Conservation (phyloP, 2,329 filamentous ascomycete genomes). For the Aphanocladium album region DNA sequence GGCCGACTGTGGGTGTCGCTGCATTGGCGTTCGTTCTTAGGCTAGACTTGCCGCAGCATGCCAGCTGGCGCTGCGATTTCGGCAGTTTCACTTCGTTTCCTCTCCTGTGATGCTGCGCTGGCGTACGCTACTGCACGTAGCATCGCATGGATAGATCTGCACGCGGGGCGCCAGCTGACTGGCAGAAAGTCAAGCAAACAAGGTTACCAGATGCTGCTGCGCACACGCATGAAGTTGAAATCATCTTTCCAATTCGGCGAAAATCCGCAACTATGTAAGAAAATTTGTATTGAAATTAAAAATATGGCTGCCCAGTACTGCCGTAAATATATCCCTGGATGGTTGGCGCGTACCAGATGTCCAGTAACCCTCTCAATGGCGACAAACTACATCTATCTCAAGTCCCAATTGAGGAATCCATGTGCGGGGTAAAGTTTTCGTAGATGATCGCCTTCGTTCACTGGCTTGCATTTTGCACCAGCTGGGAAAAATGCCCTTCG, state of each 20-base stretch:
- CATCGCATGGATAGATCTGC: not conserved
- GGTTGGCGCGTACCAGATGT: too few relatives aligned
- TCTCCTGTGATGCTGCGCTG: not conserved
- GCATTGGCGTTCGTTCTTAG: not conserved
- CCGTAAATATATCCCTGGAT: too few relatives aligned
- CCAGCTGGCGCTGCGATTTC: constrained; percentile 1
- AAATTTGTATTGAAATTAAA: not conserved
- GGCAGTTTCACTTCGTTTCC: not conserved
- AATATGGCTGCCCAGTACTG: not conserved
- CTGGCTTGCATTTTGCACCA: not conserved
- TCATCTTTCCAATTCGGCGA: not conserved
- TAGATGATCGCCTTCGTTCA: too few relatives aligned
- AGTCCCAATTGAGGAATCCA: too few relatives aligned
- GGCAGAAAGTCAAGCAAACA: not conserved
- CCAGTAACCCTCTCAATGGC: too few relatives aligned
- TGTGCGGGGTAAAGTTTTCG: too few relatives aligned
- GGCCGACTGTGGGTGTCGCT: not conserved
- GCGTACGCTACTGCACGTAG: not conserved
- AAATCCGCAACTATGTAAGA: not conserved
- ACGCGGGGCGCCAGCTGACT: not conserved
- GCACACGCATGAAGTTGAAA: not conserved
- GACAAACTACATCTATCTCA: too few relatives aligned
- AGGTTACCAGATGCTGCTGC: not conserved
- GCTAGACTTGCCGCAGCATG: not conserved
- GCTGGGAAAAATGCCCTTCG: constrained; percentile 1